phyloP scores from a whole-genome alignment of 106 monocot species.

The Platanthera zijinensis region DNA sequence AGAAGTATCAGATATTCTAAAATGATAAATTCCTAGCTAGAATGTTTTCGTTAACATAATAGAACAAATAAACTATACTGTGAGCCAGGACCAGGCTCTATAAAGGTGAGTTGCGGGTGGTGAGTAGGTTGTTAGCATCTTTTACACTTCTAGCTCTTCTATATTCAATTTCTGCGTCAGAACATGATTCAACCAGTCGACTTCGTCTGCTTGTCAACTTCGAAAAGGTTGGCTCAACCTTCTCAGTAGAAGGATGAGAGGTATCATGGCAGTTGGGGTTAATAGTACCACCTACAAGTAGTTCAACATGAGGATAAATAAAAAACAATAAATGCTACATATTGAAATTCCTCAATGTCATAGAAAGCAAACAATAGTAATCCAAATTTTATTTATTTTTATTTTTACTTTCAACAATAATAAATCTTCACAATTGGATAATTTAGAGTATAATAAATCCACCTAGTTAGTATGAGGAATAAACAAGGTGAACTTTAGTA shows the following conservation, averaged over 20 bases:
- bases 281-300: background rate
- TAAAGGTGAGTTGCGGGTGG: constrained; percentile 38
- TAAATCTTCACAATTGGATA: too few relatives aligned
- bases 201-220: constrained; percentile 44
- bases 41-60: background rate
- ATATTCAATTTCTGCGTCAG: constrained; percentile 93
- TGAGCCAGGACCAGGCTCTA: background rate
- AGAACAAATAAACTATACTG: background rate
- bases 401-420: too few relatives aligned
- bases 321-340: too few relatives aligned
- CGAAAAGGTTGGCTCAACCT: constrained; percentile 21
- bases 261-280: background rate
- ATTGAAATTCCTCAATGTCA: too few relatives aligned
- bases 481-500: too few relatives aligned
- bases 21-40: background rate
- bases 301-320: background rate
- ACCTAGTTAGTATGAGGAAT: too few relatives aligned
- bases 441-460: too few relatives aligned
- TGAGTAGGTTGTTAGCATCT: constrained; percentile 38
- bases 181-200: constrained; percentile 40
- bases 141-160: constrained; percentile 83
- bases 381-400: too few relatives aligned
- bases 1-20: background rate
- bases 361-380: too few relatives aligned
- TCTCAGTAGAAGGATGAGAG: background rate